Evolutionary conservation across 2,329 filamentous ascomycete species (phyloP), one percentile per base, ranked within the genome.

Genomic region (Setomelanomma holmii): DNA sequence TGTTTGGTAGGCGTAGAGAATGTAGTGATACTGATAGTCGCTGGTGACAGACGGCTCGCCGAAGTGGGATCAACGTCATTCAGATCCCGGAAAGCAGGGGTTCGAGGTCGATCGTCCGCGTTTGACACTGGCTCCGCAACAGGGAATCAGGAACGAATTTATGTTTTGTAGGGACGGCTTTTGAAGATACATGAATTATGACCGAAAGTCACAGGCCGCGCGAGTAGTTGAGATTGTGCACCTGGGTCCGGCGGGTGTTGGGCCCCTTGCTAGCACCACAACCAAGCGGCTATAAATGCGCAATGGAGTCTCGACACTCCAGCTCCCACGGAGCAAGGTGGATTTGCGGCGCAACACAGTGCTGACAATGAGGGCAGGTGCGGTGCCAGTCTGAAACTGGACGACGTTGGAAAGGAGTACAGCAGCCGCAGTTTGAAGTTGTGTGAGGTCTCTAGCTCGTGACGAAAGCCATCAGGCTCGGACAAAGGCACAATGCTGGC

Each of bases 51-150:
- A 65, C 64, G 57, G 54, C 45, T 56, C 45, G 58, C 58, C 59
- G 61, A 60, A 64, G 56, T 54, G 59, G 60, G 62, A 71, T 67
- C 68, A 73, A 74, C 71, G 71, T 75, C 72, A 75, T 75, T 60
- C 69, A 69, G 61, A 58, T 61, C 52, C 51, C 56, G 63, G 48
- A 55, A 53, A 60, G 62, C 71, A 72, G 68, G 68, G 69, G 55
- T 72, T 56, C 49, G 48, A 60, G 56, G 68, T 61, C 64, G 71
- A 72, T 73, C 69, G 67, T 61, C 66, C 58, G 61, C 58, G 61
- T 55, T 58, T 63, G 61, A 65, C 58, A 64, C 67, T 61, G 55
- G 62, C 59, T 62, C 57, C 54, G 60, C 61, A 61, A 56, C 59
- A 65, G 56, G 62, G 60, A 56, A 54, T 58, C 63, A 65, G 63